A percentile compares a stretch with the other conserved stretches of the same genome.
phyloP scores from a whole-genome alignment of 2,329 filamentous ascomycete genomes.

The Penicillium sp. region DNA sequence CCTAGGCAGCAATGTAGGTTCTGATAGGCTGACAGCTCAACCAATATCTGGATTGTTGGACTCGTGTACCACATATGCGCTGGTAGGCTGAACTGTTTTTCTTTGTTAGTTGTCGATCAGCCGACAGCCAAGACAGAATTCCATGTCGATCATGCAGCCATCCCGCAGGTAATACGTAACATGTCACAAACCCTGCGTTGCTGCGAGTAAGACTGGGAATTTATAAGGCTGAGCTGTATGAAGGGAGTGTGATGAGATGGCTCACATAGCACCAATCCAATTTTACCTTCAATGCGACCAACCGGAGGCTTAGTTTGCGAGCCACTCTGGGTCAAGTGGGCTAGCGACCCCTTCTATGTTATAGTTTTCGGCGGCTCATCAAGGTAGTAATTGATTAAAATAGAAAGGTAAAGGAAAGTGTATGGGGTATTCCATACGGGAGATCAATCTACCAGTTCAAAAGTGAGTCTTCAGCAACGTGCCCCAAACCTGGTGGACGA shows the following conservation, averaged over 20 bases:
- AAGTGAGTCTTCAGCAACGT: too few species aligned
- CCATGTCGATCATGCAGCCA: slow-evolving; percentile 5
- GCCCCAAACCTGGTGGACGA: too few species aligned
- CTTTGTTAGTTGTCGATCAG: slow-evolving; percentile 10
- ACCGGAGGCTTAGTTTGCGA: too few species aligned
- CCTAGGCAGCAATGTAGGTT: slow-evolving; percentile 1
- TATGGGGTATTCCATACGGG: too few species aligned
- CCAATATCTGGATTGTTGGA: slow-evolving; percentile 7
- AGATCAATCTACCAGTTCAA: too few species aligned
- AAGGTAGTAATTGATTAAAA: too few species aligned
- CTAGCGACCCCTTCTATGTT: too few species aligned
- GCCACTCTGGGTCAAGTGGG: too few species aligned
- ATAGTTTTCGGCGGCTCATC: too few species aligned
- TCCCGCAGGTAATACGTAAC: neutral
- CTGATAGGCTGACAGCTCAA: neutral
- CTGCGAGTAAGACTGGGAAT: neutral
- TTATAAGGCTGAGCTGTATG: neutral
- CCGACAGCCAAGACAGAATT: slow-evolving; percentile 5
- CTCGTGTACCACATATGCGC: too few species aligned
- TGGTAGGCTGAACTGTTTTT: too few species aligned
- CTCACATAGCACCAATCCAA: neutral
- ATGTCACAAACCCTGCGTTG: neutral
- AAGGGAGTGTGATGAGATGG: neutral
- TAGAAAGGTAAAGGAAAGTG: too few species aligned
- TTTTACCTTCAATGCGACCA: neutral